Evolutionary conservation across 2,329 filamentous ascomycete species (phyloP).

Genomic region (Pestalotiopsis sp.): DNA sequence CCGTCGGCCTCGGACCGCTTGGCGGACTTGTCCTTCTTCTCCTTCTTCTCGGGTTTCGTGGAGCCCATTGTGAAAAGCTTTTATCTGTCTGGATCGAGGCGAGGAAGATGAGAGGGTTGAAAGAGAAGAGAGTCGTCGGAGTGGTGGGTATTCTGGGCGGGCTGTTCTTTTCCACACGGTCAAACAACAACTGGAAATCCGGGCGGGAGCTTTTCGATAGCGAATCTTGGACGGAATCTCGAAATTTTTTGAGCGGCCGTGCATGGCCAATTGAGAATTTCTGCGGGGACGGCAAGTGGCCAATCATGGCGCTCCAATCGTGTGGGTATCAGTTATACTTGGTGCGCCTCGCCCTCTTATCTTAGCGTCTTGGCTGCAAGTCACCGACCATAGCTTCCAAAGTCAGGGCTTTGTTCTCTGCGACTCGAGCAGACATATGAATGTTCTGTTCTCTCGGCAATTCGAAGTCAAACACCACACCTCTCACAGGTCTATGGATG

Average conservation of each 20-base stretch:
- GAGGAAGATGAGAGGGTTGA: not conserved
- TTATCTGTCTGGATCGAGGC: not conserved
- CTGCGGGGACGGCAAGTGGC: constrained; percentile 2
- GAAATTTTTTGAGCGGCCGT: constrained; percentile 13
- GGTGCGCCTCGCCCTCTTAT: not conserved
- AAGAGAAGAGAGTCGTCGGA: not conserved
- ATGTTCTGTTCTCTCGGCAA: too few species aligned
- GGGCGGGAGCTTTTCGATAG: not conserved
- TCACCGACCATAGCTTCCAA: too few species aligned
- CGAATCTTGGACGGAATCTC: constrained; percentile 4
- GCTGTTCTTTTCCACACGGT: not conserved
- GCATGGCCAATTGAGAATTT: constrained; percentile 13
- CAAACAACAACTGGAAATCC: not conserved
- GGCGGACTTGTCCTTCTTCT: constrained; percentile 59
- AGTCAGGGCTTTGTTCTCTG: too few species aligned
- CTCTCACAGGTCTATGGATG: too few species aligned
- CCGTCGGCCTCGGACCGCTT: constrained; percentile 58
- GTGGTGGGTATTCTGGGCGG: not conserved
- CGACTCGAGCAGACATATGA: too few species aligned
- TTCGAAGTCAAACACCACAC: too few species aligned
- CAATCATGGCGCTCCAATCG: not conserved
- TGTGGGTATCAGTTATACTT: not conserved
- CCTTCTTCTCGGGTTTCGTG: constrained; percentile 40
- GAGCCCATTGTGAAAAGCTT: constrained; percentile 28
- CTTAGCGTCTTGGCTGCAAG: not conserved